A percentile compares a stretch with the other conserved stretches of the same genome.
Conservation (phyloP, 352 stramenopile species). For the Phytopythium vexans region DNA sequence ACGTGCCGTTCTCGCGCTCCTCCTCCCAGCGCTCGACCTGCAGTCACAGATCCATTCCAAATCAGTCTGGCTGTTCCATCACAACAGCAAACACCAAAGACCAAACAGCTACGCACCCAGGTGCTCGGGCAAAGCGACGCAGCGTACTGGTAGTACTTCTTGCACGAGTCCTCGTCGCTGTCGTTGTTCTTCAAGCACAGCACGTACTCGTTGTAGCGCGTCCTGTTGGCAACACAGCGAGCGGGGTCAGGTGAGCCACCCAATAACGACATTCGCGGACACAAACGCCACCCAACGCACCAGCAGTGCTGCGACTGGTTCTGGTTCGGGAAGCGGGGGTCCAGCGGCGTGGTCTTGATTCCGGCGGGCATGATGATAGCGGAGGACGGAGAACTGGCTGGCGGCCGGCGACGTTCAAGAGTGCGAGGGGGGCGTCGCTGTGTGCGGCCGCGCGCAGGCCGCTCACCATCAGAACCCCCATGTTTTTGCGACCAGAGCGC, state of each 20-base stretch:
- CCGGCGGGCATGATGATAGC: constrained; percentile 44
- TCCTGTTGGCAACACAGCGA: constrained; percentile 35
- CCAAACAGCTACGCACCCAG: constrained; percentile 42
- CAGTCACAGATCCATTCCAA: neutral
- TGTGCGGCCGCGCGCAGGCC: constrained; percentile 6
- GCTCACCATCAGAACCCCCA: constrained; percentile 23
- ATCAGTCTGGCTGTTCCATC: too few relatives aligned
- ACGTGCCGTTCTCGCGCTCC: constrained; percentile 79
- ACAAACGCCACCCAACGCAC: constrained; percentile 14
- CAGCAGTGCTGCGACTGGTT: constrained; percentile 89
- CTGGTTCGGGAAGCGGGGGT: constrained; percentile 84
- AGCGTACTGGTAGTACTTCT: constrained; percentile 74
- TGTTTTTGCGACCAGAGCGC: constrained; percentile 34
- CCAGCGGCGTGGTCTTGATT: constrained; percentile 82
- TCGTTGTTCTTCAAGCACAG: constrained; percentile 95
- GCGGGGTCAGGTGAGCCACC: neutral
- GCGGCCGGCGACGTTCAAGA: constrained; percentile 19
- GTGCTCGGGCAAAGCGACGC: constrained; percentile 72
- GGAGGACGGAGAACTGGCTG: constrained; percentile 3
- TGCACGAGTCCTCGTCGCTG: constrained; percentile 91
- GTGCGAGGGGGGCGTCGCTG: constrained; percentile 14
- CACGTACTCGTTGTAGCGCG: constrained; percentile 97
- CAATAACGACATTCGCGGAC: neutral
- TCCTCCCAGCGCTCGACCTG: constrained; percentile 80
- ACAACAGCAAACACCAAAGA: too few relatives aligned